phyloP scores from a whole-genome alignment of 306 rosid species.

The Quercus mongolica region DNA sequence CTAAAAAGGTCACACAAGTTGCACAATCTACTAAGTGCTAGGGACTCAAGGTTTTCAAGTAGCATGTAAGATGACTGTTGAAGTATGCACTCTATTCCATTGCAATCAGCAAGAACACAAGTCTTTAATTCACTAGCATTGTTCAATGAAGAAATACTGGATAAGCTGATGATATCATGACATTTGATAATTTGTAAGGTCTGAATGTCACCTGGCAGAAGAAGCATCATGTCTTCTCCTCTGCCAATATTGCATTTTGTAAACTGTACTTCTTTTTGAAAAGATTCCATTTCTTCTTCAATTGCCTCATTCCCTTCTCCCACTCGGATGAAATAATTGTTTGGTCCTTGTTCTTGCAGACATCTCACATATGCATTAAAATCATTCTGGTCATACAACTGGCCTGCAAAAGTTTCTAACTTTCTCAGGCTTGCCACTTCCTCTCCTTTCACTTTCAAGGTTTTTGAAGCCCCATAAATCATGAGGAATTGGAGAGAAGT shows the following conservation, averaged over 20 bases:
- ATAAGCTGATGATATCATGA: background rate
- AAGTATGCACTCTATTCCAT: background rate
- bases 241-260: background rate
- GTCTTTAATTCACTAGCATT: background rate
- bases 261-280: background rate
- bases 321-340: background rate
- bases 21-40: accelerated
- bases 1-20: background rate
- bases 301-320: background rate
- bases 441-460: background rate
- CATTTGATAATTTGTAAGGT: background rate
- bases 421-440: conserved; percentile 7
- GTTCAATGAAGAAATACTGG: background rate
- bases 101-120: background rate
- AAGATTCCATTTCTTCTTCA: conserved; percentile 6
- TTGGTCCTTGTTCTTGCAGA: background rate
- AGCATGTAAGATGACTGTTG: background rate
- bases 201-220: background rate
- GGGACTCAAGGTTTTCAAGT: background rate
- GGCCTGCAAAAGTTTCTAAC: conserved; percentile 4
- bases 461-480: background rate
- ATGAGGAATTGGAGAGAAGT: conserved; percentile 7
- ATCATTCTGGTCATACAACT: background rate
- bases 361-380: background rate
- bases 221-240: background rate